These are phyloP conservation scores for Aspergillus brunneoviolaceus DNA, from an alignment of 2,329 filamentous ascomycete species.

Conservation along the genomic window DNA sequence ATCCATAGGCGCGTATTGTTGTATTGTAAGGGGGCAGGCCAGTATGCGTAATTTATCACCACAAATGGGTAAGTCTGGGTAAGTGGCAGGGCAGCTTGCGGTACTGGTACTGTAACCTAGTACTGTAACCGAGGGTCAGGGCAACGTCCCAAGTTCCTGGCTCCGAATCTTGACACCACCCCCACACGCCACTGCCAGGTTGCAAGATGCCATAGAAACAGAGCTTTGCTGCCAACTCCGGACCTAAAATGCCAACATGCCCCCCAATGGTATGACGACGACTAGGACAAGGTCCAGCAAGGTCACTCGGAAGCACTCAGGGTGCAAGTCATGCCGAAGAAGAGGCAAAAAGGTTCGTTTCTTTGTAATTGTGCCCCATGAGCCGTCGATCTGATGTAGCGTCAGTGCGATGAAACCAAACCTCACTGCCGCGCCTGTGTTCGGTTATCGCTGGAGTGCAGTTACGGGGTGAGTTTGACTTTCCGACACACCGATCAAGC, in stretches of 20 bases:
- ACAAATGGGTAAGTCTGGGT: too few relatives aligned
- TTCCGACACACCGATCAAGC: slow-evolving; percentile 3
- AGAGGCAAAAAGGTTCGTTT: slow-evolving; percentile 18
- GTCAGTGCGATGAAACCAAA: slow-evolving; percentile 19
- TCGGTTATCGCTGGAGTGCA: slow-evolving; percentile 16
- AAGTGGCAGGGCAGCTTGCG: too few relatives aligned
- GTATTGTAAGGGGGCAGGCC: too few relatives aligned
- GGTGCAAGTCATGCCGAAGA: slow-evolving; percentile 15
- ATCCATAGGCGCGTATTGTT: too few relatives aligned
- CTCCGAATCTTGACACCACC: too few relatives aligned
- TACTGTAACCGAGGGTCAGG: too few relatives aligned
- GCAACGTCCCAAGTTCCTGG: too few relatives aligned
- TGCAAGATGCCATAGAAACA: too few relatives aligned
- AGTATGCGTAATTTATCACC: too few relatives aligned
- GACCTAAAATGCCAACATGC: not conserved
- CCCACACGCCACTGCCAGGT: too few relatives aligned
- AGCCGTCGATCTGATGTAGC: not conserved
- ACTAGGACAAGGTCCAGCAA: not conserved
- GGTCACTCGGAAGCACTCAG: slow-evolving; percentile 7
- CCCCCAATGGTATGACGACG: not conserved
- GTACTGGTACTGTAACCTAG: too few relatives aligned
- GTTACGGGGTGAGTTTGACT: slow-evolving; percentile 13
- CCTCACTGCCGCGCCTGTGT: slow-evolving; percentile 14
- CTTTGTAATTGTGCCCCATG: not conserved
- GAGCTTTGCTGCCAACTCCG: too few relatives aligned